Conservation (phyloP, 2,329 filamentous ascomycete genomes). For the Trichoderma polysporum region DNA sequence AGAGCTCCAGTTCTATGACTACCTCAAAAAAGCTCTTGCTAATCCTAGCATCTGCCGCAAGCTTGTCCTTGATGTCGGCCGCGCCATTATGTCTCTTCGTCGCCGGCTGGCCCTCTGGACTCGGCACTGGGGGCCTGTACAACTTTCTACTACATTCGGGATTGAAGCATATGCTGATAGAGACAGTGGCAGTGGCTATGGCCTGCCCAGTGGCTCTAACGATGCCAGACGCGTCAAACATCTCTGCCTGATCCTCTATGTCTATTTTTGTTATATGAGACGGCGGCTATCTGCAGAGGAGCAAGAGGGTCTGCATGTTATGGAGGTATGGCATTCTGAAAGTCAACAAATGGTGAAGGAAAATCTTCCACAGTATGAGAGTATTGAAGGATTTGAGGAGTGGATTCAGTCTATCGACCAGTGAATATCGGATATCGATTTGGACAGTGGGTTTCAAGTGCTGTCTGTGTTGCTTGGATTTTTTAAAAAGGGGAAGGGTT, state of each 20-base stretch:
- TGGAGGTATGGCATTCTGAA: conserved; percentile 1
- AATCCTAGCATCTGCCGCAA: background rate
- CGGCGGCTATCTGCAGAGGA: background rate
- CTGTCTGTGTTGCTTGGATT: background rate
- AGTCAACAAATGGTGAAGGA: background rate
- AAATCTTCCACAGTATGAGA: conserved; percentile 18
- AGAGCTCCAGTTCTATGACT: conserved; percentile 14
- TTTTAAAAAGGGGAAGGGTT: no score
- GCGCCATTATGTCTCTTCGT: conserved; percentile 15
- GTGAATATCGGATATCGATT: background rate
- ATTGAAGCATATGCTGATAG: background rate
- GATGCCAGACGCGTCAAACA: background rate
- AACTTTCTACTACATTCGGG: background rate
- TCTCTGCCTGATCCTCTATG: conserved; percentile 15
- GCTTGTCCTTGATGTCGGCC: conserved; percentile 1
- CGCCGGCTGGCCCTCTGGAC: background rate
- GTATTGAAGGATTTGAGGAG: background rate
- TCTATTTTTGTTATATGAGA: conserved; percentile 19
- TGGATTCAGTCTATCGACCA: background rate
- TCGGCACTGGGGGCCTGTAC: background rate
- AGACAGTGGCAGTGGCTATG: background rate
- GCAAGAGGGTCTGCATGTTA: background rate
- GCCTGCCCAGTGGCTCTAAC: background rate
- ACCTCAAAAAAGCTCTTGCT: conserved; percentile 6
- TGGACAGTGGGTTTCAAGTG: background rate